These are phyloP conservation scores for Nakazawaea ambrosiae DNA, from an alignment of 805 yeast species.

Conservation along the genomic window DNA sequence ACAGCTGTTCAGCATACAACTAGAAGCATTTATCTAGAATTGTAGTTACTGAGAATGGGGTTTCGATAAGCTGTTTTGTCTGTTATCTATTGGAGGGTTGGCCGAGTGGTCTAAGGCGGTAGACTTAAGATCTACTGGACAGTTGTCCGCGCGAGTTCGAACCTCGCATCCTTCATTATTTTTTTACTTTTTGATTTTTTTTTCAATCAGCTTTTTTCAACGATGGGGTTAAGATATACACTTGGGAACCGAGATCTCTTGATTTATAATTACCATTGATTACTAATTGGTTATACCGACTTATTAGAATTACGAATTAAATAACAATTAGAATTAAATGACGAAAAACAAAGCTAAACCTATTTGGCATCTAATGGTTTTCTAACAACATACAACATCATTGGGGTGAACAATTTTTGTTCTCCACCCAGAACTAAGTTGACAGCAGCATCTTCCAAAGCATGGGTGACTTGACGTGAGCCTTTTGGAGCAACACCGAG, in stretches of 20 bases:
- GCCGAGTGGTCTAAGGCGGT: constrained; percentile 32
- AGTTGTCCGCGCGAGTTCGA: constrained; percentile 29
- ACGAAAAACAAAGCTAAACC: background rate
- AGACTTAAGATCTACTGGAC: constrained; percentile 30
- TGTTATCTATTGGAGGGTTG: constrained; percentile 21
- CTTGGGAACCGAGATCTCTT: too few species aligned
- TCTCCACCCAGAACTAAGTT: constrained; percentile 92
- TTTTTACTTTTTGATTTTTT: constrained; percentile 8
- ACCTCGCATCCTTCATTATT: constrained; percentile 29
- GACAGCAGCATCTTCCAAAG: constrained; percentile 95
- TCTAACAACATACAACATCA: constrained; percentile 88
- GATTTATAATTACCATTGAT: too few species aligned
- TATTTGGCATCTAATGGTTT: constrained; percentile 51
- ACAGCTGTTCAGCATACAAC: too few species aligned
- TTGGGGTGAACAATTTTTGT: constrained; percentile 88
- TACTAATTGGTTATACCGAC: too few species aligned
- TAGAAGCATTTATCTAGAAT: too few species aligned
- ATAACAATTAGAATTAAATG: background rate
- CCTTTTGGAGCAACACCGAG: constrained; percentile 91
- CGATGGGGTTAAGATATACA: too few species aligned
- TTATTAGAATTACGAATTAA: too few species aligned
- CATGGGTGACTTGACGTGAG: constrained; percentile 79
- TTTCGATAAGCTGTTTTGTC: background rate
- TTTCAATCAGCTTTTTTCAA: background rate
- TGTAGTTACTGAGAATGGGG: too few species aligned